Base-by-base conservation (phyloP, 805 yeast genomes). In the Cyberlindnera samutprakarnensis region DNA sequence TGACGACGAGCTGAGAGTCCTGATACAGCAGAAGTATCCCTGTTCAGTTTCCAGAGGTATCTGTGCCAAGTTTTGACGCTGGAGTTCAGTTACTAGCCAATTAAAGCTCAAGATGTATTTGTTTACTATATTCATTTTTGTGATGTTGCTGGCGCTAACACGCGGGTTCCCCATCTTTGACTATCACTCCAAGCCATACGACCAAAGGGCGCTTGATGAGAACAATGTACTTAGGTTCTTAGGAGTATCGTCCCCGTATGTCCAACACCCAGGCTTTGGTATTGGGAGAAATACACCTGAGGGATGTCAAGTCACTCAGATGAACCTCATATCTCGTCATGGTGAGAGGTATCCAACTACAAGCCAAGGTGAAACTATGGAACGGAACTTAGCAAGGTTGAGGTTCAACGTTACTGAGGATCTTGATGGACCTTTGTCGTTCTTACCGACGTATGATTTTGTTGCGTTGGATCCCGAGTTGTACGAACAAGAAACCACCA, bases 211-310 rank as follows among this genome's bases (percentile, higher is more conserved):
- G 9, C 11, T 19, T 14, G 49, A 46, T 9, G 42, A 41, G 29
- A 39, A 27, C 35, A 39, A 44, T 26, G 12, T 44, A 10, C 56
- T 72, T 27, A 62, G 66, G 33, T 73, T 57, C 39, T 54, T 73
- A 28, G 78, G 72, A n/a, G 75, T 76, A 14, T 46, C 66, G 14
- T 80, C 72, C 2, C 83, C 84, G 6, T 75, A 70, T 42, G 56
- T 68, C 22, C 64, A 66, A 32, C 62, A 61, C 30, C 54, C 58
- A 4, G 80, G 80, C 1, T 70, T 53, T 43, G 82, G 81, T 3
- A 64, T 76, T 24, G 56, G 68, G 12, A 51, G 64, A 14, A 70
- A 59, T 8, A 42, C 61, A 2, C 26, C 26, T 6, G 13, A 24
- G 17, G 26, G 26, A 14, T 77, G 83, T 53, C 46, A 54, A 6